Conservation (phyloP, 345 rosid genomes). For the Populus ilicifolia region DNA sequence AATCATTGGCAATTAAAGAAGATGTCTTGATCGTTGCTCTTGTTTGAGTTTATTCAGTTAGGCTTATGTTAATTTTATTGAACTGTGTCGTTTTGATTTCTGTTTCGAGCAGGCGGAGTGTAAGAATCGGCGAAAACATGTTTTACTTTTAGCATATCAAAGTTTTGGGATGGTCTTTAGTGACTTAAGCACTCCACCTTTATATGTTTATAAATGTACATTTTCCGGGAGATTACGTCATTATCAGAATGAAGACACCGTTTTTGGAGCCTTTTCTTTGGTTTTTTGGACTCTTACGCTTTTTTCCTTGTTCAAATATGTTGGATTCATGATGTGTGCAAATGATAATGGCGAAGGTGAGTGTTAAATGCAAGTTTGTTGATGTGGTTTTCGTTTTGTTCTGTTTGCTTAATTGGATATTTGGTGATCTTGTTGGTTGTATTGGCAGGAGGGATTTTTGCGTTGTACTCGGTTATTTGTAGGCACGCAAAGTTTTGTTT, state of each 20-base stretch:
- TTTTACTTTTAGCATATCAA: slow-evolving; percentile 71
- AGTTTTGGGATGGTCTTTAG: slow-evolving; percentile 81
- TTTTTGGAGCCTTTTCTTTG: slow-evolving; percentile 79
- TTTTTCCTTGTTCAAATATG: slow-evolving; percentile 72
- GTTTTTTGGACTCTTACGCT: slow-evolving; percentile 85
- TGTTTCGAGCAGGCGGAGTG: slow-evolving; percentile 53
- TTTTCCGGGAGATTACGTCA: slow-evolving; percentile 61
- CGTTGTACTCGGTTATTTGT: slow-evolving; percentile 80
- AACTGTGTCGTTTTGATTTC: slow-evolving; percentile 12
- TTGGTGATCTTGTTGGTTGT: slow-evolving; percentile 12
- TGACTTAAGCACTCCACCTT: slow-evolving; percentile 76
- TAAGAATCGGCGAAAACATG: slow-evolving; percentile 40
- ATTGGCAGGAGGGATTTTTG: slow-evolving; percentile 78
- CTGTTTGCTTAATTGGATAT: not conserved
- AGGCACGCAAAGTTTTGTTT: slow-evolving; percentile 72
- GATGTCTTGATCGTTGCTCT: not conserved
- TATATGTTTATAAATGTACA: slow-evolving; percentile 73
- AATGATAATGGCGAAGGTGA: slow-evolving; percentile 94
- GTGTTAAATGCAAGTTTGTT: slow-evolving; percentile 1
- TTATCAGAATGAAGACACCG: slow-evolving; percentile 57
- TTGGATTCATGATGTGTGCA: slow-evolving; percentile 48
- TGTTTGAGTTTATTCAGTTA: too few species aligned
- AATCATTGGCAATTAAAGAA: too few species aligned
- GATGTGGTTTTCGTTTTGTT: not conserved
- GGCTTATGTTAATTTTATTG: not conserved